A percentile compares a stretch with the other conserved stretches of the same genome.
Evolutionary conservation across 2,329 filamentous ascomycete genomes (phyloP).

Genomic region (Penicillium janthinellum): DNA sequence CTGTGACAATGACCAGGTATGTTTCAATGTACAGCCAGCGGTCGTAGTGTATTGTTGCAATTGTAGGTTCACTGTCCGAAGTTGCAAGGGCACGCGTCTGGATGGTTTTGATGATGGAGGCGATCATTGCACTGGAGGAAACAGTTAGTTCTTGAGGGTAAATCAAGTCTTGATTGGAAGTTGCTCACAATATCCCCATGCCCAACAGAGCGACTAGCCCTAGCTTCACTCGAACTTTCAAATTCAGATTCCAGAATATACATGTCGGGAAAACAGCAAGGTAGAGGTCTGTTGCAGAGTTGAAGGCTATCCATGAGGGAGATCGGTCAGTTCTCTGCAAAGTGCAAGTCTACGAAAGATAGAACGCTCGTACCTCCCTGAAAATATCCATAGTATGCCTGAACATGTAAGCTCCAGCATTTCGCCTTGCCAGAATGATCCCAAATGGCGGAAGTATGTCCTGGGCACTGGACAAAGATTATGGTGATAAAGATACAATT

Average conservation of each 20-base stretch:
- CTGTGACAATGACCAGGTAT: conserved; percentile 35
- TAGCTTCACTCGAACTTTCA: conserved; percentile 34
- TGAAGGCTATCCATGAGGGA: conserved; percentile 22
- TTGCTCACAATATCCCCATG: conserved; percentile 35
- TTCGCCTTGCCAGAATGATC: conserved; percentile 15
- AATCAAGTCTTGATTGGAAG: no score
- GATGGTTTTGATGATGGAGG: conserved; percentile 30
- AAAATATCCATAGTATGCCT: conserved; percentile 33
- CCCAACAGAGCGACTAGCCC: conserved; percentile 32
- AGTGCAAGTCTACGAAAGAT: neutral
- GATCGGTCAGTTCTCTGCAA: neutral
- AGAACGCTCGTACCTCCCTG: conserved; percentile 24
- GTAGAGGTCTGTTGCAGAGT: conserved; percentile 35
- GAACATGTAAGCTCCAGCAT: conserved; percentile 27
- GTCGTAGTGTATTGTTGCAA: conserved; percentile 27
- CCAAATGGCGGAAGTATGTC: conserved; percentile 27
- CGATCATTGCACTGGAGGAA: conserved; percentile 28
- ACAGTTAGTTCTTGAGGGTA: neutral
- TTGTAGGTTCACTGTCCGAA: conserved; percentile 22
- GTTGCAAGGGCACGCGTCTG: conserved; percentile 24
- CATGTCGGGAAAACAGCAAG: conserved; percentile 32
- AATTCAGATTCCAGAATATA: conserved; percentile 38
- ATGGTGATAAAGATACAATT: conserved; percentile 29
- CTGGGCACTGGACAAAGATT: conserved; percentile 30
- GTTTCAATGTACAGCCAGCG: conserved; percentile 35